A percentile compares a stretch with the other conserved stretches of the same genome.
phyloP scores from a whole-genome alignment of 1,284 basidiomycete species.

The Melampsora abietis-canadensis region DNA sequence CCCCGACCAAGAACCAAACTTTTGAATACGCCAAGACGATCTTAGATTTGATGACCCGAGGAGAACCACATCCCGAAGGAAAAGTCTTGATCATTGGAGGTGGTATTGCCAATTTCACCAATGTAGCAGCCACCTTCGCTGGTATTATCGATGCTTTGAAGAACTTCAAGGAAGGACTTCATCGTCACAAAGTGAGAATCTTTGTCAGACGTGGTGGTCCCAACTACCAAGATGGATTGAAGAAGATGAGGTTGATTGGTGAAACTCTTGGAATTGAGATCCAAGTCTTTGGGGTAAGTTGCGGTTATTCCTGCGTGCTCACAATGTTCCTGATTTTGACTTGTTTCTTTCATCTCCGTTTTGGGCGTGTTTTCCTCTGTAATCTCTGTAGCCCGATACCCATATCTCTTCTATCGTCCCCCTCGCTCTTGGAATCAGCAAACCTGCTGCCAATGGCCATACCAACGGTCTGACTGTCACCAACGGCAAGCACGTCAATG shows the following conservation, averaged over 20 bases:
- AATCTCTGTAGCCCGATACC: constrained; percentile 91
- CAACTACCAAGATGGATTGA: constrained; percentile 99
- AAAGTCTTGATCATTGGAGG: constrained; percentile 99
- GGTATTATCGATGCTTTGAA: constrained; percentile 97
- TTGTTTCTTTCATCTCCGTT: not conserved
- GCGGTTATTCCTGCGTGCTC: not conserved
- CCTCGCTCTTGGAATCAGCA: constrained; percentile 78
- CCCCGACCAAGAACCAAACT: constrained; percentile 95
- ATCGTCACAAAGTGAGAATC: constrained; percentile 80
- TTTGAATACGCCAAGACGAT: constrained; percentile 99
- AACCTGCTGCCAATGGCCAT: constrained; percentile 54
- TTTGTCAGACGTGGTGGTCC: constrained; percentile 97
- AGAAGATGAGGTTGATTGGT: constrained; percentile 96
- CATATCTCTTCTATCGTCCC: constrained; percentile 99
- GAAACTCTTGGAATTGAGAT: constrained; percentile 97
- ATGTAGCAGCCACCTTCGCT: constrained; percentile 98
- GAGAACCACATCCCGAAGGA: constrained; percentile 74
- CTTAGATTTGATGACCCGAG: constrained; percentile 92
- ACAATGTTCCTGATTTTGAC: not conserved
- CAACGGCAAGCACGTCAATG: constrained; percentile 49
- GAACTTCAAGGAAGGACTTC: constrained; percentile 82
- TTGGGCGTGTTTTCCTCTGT: not conserved
- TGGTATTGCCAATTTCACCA: constrained; percentile 99
- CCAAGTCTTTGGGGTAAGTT: constrained; percentile 56
- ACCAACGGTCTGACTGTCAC: constrained; percentile 48